Conservation (phyloP, 169 alveolate genomes). For the Fabrea salina region DNA sequence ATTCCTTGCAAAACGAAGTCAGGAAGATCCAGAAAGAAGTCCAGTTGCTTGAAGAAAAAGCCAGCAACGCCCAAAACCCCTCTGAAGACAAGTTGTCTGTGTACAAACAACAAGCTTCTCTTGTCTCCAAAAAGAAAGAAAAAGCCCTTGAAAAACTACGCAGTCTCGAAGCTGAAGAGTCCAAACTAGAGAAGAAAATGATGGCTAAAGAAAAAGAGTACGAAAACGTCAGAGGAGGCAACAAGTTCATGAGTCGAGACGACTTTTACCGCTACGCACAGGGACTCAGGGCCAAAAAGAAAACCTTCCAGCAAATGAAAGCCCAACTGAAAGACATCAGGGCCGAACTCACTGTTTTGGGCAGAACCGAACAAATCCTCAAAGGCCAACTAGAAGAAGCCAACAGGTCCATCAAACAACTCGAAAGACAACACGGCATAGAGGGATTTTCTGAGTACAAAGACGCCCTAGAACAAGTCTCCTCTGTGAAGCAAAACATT, state of each 20-base stretch:
- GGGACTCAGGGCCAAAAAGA: constrained; percentile 53
- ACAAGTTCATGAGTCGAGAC: constrained; percentile 58
- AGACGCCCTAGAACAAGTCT: constrained; percentile 46
- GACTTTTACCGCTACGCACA: constrained; percentile 67
- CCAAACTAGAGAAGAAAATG: constrained; percentile 54
- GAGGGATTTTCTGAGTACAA: constrained; percentile 43
- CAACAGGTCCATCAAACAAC: constrained; percentile 41
- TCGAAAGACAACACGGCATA: constrained; percentile 59
- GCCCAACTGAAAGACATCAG: constrained; percentile 60
- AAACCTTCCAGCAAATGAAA: constrained; percentile 57
- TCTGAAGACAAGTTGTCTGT: constrained; percentile 59
- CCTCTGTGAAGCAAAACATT: constrained; percentile 38
- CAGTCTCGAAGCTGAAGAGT: constrained; percentile 50
- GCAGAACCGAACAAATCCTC: constrained; percentile 58
- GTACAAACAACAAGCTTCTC: constrained; percentile 58
- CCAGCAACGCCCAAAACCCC: constrained; percentile 43
- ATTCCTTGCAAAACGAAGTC: constrained; percentile 52
- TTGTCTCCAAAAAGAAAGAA: constrained; percentile 63
- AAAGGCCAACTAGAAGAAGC: constrained; percentile 52
- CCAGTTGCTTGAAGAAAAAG: constrained; percentile 47
- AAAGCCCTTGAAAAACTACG: constrained; percentile 43
- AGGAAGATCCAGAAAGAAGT: constrained; percentile 57
- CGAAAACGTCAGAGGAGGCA: constrained; percentile 54
- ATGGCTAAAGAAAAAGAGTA: constrained; percentile 57
- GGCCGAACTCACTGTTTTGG: constrained; percentile 52